Evolutionary conservation across 2,329 filamentous ascomycete genomes (phyloP).

Genomic region (Calonectria montana): DNA sequence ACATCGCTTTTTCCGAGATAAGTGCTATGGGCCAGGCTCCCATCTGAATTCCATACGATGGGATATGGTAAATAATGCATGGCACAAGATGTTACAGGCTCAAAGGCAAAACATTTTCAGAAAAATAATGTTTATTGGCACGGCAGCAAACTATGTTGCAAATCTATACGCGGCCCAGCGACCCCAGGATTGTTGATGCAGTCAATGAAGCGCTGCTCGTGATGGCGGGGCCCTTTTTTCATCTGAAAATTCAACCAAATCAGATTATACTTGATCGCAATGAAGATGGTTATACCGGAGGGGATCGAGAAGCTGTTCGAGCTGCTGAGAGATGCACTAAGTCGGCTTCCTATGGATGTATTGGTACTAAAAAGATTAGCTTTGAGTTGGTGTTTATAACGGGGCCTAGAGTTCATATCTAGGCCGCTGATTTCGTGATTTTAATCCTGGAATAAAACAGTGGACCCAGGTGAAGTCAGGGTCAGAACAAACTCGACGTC

Average conservation of each 20-base stretch:
- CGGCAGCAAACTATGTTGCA: too few species aligned
- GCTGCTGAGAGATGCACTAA: slow-evolving; percentile 30
- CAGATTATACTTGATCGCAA: slow-evolving; percentile 33
- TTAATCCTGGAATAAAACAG: slow-evolving; percentile 23
- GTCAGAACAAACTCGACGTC: too few species aligned
- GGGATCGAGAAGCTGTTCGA: slow-evolving; percentile 29
- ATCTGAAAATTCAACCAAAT: slow-evolving; percentile 27
- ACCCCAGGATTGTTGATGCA: too few species aligned
- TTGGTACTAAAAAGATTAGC: slow-evolving; percentile 31
- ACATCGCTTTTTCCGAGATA: too few species aligned
- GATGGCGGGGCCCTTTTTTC: neutral
- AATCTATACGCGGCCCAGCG: too few species aligned
- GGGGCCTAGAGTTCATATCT: slow-evolving; percentile 26
- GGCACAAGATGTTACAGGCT: too few species aligned
- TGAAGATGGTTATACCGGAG: slow-evolving; percentile 27
- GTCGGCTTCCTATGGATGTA: slow-evolving; percentile 26
- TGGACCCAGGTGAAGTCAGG: slow-evolving; percentile 25
- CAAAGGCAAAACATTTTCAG: too few species aligned
- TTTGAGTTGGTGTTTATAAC: slow-evolving; percentile 34
- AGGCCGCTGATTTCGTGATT: slow-evolving; percentile 34
- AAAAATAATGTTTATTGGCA: too few species aligned
- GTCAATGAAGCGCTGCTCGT: too few species aligned
- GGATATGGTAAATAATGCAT: too few species aligned
- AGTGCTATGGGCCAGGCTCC: too few species aligned
- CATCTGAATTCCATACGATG: too few species aligned